phyloP scores from a whole-genome alignment of 805 yeast genomes.

The Groenewaldozyma tartarivorans region DNA sequence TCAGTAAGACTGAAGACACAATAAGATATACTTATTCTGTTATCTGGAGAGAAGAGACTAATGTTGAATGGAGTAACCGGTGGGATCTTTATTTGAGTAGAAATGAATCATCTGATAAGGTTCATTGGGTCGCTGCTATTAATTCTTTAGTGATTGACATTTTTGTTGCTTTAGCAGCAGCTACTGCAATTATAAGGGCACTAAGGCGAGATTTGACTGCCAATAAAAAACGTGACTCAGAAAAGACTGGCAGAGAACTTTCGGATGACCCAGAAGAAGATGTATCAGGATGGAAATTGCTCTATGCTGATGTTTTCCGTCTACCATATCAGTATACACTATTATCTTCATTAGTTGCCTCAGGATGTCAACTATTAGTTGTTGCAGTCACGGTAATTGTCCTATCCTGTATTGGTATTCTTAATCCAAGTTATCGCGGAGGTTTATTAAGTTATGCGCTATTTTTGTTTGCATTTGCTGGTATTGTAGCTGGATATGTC shows the following conservation, averaged over 20 bases:
- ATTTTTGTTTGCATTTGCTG: conserved; percentile 55
- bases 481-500: conserved; percentile 62
- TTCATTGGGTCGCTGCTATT: conserved; percentile 71
- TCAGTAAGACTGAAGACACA: conserved; percentile 12
- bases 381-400: conserved; percentile 50
- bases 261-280: conserved; percentile 17
- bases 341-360: conserved; percentile 51
- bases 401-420: conserved; percentile 43
- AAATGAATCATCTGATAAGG: conserved; percentile 27
- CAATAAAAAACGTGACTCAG: neutral
- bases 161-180: conserved; percentile 55
- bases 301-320: conserved; percentile 44
- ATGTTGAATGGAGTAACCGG: conserved; percentile 54
- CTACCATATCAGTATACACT: conserved; percentile 40
- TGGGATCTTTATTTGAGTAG: conserved; percentile 60
- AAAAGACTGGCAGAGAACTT: neutral
- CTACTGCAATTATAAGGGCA: conserved; percentile 49
- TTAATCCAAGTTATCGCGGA: conserved; percentile 60
- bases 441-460: conserved; percentile 55
- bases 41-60: conserved; percentile 75
- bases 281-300: conserved; percentile 42
- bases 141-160: conserved; percentile 60
- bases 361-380: conserved; percentile 66
- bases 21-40: conserved; percentile 76
- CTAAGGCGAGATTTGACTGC: conserved; percentile 41